Conservation (phyloP, 1,284 basidiomycete genomes). For the Cryptococcus sp. region DNA sequence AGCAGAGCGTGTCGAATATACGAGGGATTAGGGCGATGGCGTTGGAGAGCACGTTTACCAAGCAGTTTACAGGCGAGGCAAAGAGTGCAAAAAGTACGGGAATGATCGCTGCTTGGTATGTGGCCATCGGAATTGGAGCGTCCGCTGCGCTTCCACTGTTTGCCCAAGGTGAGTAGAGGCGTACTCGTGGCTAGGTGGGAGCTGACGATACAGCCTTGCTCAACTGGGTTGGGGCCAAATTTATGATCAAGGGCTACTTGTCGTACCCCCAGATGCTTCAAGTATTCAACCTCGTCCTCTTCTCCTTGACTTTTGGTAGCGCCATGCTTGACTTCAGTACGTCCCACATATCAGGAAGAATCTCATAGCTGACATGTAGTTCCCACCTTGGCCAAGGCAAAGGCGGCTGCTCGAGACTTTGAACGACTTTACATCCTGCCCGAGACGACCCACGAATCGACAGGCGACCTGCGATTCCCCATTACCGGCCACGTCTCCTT, state of each 20-base stretch:
- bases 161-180: constrained; percentile 58
- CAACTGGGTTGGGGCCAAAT: constrained; percentile 80
- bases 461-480: constrained; percentile 60
- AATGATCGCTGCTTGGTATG: constrained; percentile 68
- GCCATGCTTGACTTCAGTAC: constrained; percentile 82
- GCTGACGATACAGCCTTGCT: constrained; percentile 58
- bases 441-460: constrained; percentile 58
- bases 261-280: constrained; percentile 81
- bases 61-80: constrained; percentile 62
- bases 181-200: too few species aligned
- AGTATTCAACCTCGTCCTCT: constrained; percentile 85
- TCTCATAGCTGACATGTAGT: constrained; percentile 49
- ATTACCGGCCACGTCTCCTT: constrained; percentile 64
- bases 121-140: constrained; percentile 76
- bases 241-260: constrained; percentile 75
- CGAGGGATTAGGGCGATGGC: constrained; percentile 84
- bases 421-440: constrained; percentile 59
- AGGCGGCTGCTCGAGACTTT: constrained; percentile 74
- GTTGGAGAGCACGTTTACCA: constrained; percentile 68
- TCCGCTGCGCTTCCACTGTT: constrained; percentile 78
- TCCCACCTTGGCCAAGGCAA: constrained; percentile 69
- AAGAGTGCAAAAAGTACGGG: constrained; percentile 63
- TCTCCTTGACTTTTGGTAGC: constrained; percentile 84
- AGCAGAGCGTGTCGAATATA: constrained; percentile 72
- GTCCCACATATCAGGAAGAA: constrained; percentile 27